Conservation (phyloP, 257 asterid genomes). For the Lycium ferocissimum region DNA sequence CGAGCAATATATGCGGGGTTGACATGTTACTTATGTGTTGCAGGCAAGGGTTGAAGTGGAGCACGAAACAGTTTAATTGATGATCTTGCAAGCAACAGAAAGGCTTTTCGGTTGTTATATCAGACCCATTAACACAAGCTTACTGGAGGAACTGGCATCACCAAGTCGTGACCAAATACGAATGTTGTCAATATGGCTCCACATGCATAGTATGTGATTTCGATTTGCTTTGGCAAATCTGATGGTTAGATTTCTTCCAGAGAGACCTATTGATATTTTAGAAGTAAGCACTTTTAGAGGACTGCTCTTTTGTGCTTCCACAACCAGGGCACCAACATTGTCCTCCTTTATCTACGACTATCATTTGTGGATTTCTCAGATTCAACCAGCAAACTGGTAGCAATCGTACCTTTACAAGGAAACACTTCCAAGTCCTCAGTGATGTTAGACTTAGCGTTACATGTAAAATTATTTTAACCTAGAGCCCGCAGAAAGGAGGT, state of each 20-base stretch:
- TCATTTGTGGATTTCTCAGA: conserved; percentile 40
- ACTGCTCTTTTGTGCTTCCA: conserved; percentile 45
- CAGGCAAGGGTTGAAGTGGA: conserved; percentile 40
- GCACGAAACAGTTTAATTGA: conserved; percentile 43
- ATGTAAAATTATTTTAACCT: conserved; percentile 57
- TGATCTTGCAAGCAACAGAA: conserved; percentile 50
- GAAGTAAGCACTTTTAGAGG: too few relatives aligned
- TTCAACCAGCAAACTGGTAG: conserved; percentile 57
- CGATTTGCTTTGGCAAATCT: conserved; percentile 45
- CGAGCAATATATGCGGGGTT: conserved; percentile 41
- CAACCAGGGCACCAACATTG: conserved; percentile 53
- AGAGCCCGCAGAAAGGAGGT: conserved; percentile 55
- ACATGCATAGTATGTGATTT: conserved; percentile 47
- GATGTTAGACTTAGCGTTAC: conserved; percentile 24
- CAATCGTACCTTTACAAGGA: conserved; percentile 45
- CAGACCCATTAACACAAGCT: conserved; percentile 56
- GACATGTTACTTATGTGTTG: conserved; percentile 48
- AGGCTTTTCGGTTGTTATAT: conserved; percentile 42
- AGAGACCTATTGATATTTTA: conserved; percentile 42
- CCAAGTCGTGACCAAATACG: conserved; percentile 63
- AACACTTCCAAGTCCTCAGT: conserved; percentile 40
- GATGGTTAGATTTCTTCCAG: conserved; percentile 33
- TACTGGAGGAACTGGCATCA: conserved; percentile 55
- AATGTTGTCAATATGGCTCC: conserved; percentile 48
- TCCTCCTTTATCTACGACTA: conserved; percentile 52